These are phyloP conservation scores for Diacronema lutheri DNA, from an alignment of 78 protist species.

Conservation along the genomic window DNA sequence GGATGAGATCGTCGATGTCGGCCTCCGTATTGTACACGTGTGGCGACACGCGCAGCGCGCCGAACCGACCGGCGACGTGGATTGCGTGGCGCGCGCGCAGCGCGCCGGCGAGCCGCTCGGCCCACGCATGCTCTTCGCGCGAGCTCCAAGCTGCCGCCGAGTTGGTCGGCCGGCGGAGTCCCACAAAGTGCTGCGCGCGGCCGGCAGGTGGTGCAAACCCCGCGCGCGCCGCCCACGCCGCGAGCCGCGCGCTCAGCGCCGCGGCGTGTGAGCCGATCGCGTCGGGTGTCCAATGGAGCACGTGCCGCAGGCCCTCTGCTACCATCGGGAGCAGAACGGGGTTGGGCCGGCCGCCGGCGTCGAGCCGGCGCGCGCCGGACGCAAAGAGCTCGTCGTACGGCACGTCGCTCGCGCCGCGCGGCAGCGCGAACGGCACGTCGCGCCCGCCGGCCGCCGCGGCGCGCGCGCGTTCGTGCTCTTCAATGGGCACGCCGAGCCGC, in stretches of 20 bases:
- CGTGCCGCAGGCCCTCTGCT: background rate
- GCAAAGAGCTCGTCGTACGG: background rate
- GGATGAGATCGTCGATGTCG: background rate
- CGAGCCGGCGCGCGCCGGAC: constrained; percentile 2
- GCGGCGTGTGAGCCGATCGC: background rate
- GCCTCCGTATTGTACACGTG: background rate
- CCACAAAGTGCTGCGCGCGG: background rate
- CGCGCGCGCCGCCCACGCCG: background rate
- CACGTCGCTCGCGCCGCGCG: background rate
- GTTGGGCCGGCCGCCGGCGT: background rate
- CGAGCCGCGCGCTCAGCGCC: background rate
- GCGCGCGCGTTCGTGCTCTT: background rate
- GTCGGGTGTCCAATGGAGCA: background rate
- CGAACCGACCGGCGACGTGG: background rate
- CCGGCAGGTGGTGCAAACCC: background rate
- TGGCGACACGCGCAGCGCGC: background rate
- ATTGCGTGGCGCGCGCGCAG: background rate
- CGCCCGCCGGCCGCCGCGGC: background rate
- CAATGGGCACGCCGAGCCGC: background rate
- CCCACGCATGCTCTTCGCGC: background rate
- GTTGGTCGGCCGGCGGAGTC: background rate
- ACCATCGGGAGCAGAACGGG: background rate
- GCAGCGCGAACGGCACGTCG: background rate
- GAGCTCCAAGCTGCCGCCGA: background rate
- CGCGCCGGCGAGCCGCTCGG: background rate